Base-by-base conservation (phyloP, 352 stramenopile species). In the Phytophthora tentaculata region DNA sequence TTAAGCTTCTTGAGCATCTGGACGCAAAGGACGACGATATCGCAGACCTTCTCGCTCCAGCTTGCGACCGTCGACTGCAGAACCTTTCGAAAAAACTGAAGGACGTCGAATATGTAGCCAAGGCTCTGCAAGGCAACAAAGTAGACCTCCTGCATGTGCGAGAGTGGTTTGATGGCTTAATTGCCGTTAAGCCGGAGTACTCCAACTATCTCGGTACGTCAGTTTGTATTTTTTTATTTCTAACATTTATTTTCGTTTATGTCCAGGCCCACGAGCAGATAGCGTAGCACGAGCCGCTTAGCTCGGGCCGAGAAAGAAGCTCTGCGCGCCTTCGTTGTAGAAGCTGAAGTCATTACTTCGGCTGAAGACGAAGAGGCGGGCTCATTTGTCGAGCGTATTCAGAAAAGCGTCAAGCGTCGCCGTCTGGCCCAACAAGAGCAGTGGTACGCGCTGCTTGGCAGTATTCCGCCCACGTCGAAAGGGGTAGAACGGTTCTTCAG, bases 391-490 rank as follows among this genome's bases (percentile, higher is more conserved):
- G n/a, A n/a, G n/a, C n/a, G n/a, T n/a, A 12, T 68, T 1, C 37
- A 57, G 23, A n/a, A n/a, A n/a, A n/a, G n/a, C n/a, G n/a, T n/a
- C n/a, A 59, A 54, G 17, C 50, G 41, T 1, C 20, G 43, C 10
- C 41, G 52, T 5, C 29, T 59, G 2, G 61, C 26, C 3, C 14
- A 61, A 10, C 20, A 24, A 4, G 28, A 51, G 20, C 28, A 49
- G 20, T 14, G 29, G 7, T 61, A 68, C 23, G 24, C 23, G 0
- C 9, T 68, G 51, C 22, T 68, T 12, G 14, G 32, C 3, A 55
- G 26, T 53, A 61, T 68, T 23, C 44, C 61, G 1, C 61, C 61
- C 16, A 68, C 61, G 1, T 61, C 61, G 1, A 61, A 56, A 20
- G 23, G 61, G 16, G 52, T 68, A 1, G 61, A 68, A 44, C 12